A percentile compares a stretch with the other conserved stretches of the same genome.
phyloP scores from a whole-genome alignment of 495 filamentous ascomycete species.

The Delitschia confertaspora region DNA sequence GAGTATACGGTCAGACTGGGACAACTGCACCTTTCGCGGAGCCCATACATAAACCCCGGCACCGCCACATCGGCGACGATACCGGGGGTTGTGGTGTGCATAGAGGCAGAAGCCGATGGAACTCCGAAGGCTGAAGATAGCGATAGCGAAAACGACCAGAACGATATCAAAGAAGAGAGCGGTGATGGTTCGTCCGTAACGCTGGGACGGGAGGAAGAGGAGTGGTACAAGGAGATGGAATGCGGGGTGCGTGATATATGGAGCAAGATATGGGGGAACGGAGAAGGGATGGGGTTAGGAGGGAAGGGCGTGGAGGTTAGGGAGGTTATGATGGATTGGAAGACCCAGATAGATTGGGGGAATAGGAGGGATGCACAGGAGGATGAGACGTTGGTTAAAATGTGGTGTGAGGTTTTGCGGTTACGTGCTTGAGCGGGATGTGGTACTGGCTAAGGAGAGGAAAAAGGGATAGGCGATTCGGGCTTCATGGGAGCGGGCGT shows the following conservation, averaged over 20 bases:
- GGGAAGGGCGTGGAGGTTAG: constrained; percentile 10
- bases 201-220: neutral
- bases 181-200: no score
- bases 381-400: constrained; percentile 13
- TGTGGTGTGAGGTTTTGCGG: constrained; percentile 21
- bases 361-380: neutral
- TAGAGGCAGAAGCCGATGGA: neutral
- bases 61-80: neutral
- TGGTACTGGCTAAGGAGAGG: no score
- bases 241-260: constrained; percentile 1
- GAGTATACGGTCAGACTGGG: constrained; percentile 8
- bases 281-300: constrained; percentile 8
- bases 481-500: no score
- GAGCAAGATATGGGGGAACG: neutral
- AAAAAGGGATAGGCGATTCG: no score
- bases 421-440: constrained; percentile 7
- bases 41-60: neutral
- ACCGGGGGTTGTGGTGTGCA: constrained; percentile 13
- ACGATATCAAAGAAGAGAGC: no score
- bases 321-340: constrained; percentile 16
- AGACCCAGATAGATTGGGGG: no score
- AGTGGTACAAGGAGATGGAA: constrained; percentile 4
- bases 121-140: neutral
- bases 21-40: constrained; percentile 6
- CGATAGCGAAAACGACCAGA: neutral